Evolutionary conservation across 2,329 filamentous ascomycete species (phyloP).

Genomic region (Penicillium sp.): DNA sequence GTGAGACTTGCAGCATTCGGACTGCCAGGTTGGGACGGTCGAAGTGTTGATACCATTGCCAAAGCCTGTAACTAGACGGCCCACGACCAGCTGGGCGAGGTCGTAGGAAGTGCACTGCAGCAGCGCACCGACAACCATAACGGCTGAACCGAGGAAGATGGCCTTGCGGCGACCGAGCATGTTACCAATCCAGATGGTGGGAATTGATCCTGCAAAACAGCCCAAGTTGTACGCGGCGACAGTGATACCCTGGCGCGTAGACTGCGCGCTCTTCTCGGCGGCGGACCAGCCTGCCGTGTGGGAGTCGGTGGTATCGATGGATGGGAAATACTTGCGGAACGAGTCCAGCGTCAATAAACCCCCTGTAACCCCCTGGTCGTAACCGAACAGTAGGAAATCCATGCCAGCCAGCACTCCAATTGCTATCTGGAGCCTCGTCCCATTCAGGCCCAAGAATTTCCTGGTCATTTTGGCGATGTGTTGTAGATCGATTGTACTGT

Average conservation of each 20-base stretch:
- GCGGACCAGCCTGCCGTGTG: constrained; percentile 18
- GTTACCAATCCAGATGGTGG: constrained; percentile 53
- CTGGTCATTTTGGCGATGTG: constrained; percentile 12
- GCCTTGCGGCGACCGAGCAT: constrained; percentile 51
- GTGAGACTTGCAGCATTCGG: constrained; percentile 54
- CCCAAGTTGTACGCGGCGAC: constrained; percentile 45
- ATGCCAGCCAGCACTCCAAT: constrained; percentile 49
- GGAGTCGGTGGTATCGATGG: constrained; percentile 36
- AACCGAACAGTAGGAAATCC: constrained; percentile 45
- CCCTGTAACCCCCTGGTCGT: constrained; percentile 49
- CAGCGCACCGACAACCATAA: constrained; percentile 51
- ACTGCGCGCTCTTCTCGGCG: constrained; percentile 29
- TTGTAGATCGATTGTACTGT: neutral
- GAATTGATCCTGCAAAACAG: constrained; percentile 50
- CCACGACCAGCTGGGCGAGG: constrained; percentile 52
- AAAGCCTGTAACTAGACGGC: constrained; percentile 52
- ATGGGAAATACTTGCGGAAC: constrained; percentile 46
- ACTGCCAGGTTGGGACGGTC: constrained; percentile 53
- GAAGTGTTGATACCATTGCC: constrained; percentile 54
- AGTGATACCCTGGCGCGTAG: constrained; percentile 41
- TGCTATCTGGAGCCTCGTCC: constrained; percentile 45
- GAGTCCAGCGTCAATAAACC: constrained; percentile 47
- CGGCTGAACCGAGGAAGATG: constrained; percentile 48
- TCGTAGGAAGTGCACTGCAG: constrained; percentile 50
- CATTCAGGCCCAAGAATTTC: constrained; percentile 45